Percentiles rank a stretch among this genome's conserved stretches.
These are phyloP conservation scores for Penicillium salamii DNA, from an alignment of 495 filamentous ascomycete species.

Conservation along the genomic window DNA sequence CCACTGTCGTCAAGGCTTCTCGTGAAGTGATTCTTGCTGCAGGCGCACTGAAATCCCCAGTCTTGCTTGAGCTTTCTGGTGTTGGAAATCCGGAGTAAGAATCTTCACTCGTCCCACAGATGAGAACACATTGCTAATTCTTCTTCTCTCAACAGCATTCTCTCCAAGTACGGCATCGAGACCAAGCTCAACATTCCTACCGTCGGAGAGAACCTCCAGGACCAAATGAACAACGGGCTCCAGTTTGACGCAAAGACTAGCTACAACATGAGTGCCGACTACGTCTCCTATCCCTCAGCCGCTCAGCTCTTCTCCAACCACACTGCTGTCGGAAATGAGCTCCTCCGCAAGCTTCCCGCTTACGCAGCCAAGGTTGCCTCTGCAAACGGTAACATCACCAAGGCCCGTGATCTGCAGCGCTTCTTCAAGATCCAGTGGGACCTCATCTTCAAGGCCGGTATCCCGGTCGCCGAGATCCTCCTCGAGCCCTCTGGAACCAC, in stretches of 20 bases:
- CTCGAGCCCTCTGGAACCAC: slow-evolving; percentile 23
- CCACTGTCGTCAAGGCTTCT: slow-evolving; percentile 14
- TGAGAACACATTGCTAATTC: not conserved
- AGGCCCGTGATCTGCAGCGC: slow-evolving; percentile 11
- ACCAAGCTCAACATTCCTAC: slow-evolving; percentile 19
- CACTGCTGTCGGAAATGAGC: slow-evolving; percentile 12
- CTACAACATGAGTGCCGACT: slow-evolving; percentile 12
- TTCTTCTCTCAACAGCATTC: slow-evolving; percentile 6
- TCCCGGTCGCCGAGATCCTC: slow-evolving; percentile 41
- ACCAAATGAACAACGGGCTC: slow-evolving; percentile 24
- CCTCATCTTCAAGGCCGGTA: slow-evolving; percentile 30
- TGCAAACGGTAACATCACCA: slow-evolving; percentile 18
- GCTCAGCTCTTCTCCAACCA: slow-evolving; percentile 16
- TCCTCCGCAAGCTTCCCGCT: slow-evolving; percentile 15
- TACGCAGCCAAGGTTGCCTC: slow-evolving; percentile 19
- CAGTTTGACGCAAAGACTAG: slow-evolving; percentile 12
- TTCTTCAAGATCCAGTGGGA: slow-evolving; percentile 26
- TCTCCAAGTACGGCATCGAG: slow-evolving; percentile 17
- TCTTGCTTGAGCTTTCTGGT: slow-evolving; percentile 21
- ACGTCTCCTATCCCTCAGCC: slow-evolving; percentile 19
- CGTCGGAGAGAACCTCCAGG: slow-evolving; percentile 23
- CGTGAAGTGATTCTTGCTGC: slow-evolving; percentile 21
- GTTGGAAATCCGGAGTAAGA: slow-evolving; percentile 20
- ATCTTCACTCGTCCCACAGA: too few species aligned
- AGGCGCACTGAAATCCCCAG: slow-evolving; percentile 15